A percentile compares a stretch with the other conserved stretches of the same genome.
Conservation (phyloP, 2,329 filamentous ascomycete species). For the Penicillium sp. region DNA sequence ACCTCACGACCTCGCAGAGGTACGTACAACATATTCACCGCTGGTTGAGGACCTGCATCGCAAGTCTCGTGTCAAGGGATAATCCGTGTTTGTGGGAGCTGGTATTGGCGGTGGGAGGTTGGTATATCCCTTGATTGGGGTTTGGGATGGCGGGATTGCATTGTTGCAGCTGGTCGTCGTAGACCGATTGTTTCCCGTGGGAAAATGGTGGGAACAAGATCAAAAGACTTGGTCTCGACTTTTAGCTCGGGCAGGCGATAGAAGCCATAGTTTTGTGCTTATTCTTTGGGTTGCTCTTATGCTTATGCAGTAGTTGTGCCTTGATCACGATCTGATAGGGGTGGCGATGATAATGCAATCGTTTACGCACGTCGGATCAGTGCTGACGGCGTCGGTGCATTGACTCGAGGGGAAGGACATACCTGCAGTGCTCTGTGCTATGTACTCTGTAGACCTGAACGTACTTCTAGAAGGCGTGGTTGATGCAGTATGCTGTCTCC, state of each 20-base stretch:
- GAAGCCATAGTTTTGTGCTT: background rate
- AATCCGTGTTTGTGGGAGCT: background rate
- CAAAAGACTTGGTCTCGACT: background rate
- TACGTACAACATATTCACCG: slow-evolving; percentile 3
- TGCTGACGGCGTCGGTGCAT: slow-evolving; percentile 4
- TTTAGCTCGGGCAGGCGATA: background rate
- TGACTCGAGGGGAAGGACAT: slow-evolving; percentile 1
- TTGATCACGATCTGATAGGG: background rate
- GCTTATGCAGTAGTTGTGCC: background rate
- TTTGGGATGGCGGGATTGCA: background rate
- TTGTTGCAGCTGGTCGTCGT: background rate
- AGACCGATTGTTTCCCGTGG: slow-evolving; percentile 8
- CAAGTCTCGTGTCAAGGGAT: slow-evolving; percentile 6
- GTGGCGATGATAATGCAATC: slow-evolving; percentile 1
- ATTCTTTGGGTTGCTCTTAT: background rate
- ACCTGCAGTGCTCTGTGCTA: slow-evolving; percentile 8
- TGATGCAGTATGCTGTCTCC: slow-evolving; percentile 10
- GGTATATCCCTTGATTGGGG: slow-evolving; percentile 9
- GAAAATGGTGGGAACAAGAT: background rate
- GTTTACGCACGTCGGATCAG: slow-evolving; percentile 6
- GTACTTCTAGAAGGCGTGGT: slow-evolving; percentile 3
- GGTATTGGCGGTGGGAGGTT: background rate
- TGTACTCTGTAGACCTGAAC: slow-evolving; percentile 2
- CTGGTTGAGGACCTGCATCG: slow-evolving; percentile 2
- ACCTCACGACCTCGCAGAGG: background rate